These are phyloP conservation scores for Cryomyces antarcticus DNA, from an alignment of 495 filamentous ascomycete species.

Conservation along the genomic window DNA sequence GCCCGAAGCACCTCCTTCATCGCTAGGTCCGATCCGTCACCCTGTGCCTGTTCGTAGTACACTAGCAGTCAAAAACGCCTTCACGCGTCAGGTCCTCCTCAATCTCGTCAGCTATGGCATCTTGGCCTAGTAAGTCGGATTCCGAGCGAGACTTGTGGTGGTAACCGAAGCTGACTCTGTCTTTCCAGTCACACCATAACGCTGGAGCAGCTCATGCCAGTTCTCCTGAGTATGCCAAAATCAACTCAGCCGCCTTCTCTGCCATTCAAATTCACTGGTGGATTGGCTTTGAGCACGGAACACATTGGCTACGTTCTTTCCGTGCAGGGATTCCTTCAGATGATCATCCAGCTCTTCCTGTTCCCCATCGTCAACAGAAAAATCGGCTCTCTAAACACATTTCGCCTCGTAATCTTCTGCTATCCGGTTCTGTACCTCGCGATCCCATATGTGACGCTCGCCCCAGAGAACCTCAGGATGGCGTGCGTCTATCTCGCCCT, in stretches of 20 bases:
- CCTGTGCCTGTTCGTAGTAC: neutral
- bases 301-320: constrained; percentile 74
- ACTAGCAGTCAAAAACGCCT: constrained; percentile 21
- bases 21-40: neutral
- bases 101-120: constrained; percentile 82
- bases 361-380: constrained; percentile 53
- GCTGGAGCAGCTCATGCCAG: constrained; percentile 82
- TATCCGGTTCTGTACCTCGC: constrained; percentile 82
- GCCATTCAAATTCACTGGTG: constrained; percentile 76
- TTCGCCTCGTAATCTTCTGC: constrained; percentile 52
- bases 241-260: constrained; percentile 34
- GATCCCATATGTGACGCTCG: constrained; percentile 73
- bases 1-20: constrained; percentile 2
- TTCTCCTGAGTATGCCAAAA: constrained; percentile 63
- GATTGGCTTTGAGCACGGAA: constrained; percentile 62
- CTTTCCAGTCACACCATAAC: constrained; percentile 61
- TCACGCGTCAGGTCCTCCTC: constrained; percentile 62
- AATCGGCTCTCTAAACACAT: constrained; percentile 59
- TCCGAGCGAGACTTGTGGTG: neutral
- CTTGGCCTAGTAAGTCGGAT: constrained; percentile 68
- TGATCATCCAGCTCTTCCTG: constrained; percentile 62
- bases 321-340: constrained; percentile 74
- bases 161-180: neutral
- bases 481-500: constrained; percentile 52
- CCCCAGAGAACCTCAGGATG: constrained; percentile 50